A percentile compares a stretch with the other conserved stretches of the same genome.
Evolutionary conservation across 2,329 filamentous ascomycete species (phyloP).

Genomic region (Cytospora mali): DNA sequence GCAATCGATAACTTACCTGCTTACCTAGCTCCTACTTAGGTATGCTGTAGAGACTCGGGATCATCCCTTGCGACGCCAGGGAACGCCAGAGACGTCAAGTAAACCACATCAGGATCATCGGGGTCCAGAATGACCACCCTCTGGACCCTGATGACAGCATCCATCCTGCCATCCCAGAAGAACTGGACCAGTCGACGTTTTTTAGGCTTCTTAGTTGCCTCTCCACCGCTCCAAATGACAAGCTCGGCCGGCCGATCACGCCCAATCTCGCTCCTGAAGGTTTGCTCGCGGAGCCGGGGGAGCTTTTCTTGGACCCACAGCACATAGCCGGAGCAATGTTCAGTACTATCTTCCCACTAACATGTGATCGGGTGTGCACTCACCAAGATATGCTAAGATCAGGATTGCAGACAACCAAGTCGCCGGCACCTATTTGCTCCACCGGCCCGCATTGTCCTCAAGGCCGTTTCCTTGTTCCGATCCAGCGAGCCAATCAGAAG

Average conservation of each 20-base stretch:
- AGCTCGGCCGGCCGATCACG: conserved; percentile 19
- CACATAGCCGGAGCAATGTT: background rate
- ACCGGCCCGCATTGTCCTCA: background rate
- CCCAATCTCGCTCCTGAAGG: background rate
- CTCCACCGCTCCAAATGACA: background rate
- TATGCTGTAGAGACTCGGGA: background rate
- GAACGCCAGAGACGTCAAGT: background rate
- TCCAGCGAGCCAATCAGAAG: background rate
- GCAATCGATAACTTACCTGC: too few relatives aligned
- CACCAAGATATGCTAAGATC: background rate
- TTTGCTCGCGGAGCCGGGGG: background rate
- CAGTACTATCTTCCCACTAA: background rate
- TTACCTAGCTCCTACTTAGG: too few relatives aligned
- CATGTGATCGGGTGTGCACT: too few relatives aligned
- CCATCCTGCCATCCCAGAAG: too few relatives aligned
- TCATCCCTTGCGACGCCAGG: too few relatives aligned
- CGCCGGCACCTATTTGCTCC: background rate
- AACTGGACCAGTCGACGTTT: background rate
- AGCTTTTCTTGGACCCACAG: background rate
- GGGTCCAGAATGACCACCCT: background rate
- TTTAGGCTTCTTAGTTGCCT: background rate
- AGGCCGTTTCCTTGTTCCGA: background rate
- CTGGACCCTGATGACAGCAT: background rate
- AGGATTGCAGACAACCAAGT: background rate
- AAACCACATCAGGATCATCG: background rate